Conservation (phyloP, 345 rosid genomes). For the Draba incana region DNA sequence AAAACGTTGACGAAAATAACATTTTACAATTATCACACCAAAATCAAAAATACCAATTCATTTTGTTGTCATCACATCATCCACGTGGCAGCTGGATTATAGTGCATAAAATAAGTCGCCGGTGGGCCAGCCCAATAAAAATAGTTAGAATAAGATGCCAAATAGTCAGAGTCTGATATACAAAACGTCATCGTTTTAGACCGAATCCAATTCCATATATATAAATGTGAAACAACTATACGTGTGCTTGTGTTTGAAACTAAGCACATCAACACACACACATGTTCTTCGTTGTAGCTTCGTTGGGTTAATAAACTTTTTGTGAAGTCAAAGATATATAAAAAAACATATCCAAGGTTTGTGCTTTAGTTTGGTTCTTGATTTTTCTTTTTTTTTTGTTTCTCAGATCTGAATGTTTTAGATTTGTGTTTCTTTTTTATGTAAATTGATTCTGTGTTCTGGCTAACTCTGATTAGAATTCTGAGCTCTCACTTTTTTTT, state of each 20-base stretch:
- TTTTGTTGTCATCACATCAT: neutral
- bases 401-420: conserved; percentile 34
- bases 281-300: conserved; percentile 44
- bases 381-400: neutral
- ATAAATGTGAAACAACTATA: conserved; percentile 15
- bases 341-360: conserved; percentile 19
- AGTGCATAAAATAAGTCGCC: conserved; percentile 31
- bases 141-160: conserved; percentile 36
- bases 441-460: neutral
- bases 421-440: conserved; percentile 2
- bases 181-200: conserved; percentile 39
- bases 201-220: conserved; percentile 38
- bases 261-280: neutral
- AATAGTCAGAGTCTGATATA: conserved; percentile 28
- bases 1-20: neutral
- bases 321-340: conserved; percentile 35
- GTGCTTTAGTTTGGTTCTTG: conserved; percentile 8
- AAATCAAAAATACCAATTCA: neutral
- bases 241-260: conserved; percentile 35
- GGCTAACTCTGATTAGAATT: conserved; percentile 2
- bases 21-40: neutral
- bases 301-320: conserved; percentile 30
- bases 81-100: conserved; percentile 34
- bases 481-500: neutral
- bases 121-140: conserved; percentile 26